Conservation (phyloP, 495 filamentous ascomycete species). For the Trichocladium uniseriatum region DNA sequence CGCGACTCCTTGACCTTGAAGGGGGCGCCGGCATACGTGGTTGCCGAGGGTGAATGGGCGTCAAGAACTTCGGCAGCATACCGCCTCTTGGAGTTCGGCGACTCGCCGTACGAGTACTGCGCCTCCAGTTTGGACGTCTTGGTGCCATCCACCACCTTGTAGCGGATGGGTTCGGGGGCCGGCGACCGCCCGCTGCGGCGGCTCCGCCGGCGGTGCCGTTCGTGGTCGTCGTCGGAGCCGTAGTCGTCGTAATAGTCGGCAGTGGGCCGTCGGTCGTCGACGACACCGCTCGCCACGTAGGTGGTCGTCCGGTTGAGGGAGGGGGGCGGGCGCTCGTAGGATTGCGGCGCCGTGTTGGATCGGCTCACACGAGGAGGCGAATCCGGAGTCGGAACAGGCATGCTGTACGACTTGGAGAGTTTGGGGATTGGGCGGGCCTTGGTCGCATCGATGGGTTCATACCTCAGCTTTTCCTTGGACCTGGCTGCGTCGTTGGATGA, state of each 20-base stretch:
- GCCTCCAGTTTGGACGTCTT: slow-evolving; percentile 20
- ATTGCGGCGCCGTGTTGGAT: slow-evolving; percentile 20
- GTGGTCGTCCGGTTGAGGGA: slow-evolving; percentile 16
- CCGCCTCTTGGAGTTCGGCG: slow-evolving; percentile 15
- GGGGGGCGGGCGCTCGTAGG: slow-evolving; percentile 6
- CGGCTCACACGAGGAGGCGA: slow-evolving; percentile 26
- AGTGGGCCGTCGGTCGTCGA: not conserved
- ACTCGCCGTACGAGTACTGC: slow-evolving; percentile 16
- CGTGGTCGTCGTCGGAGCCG: slow-evolving; percentile 26
- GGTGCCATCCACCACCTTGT: slow-evolving; percentile 20
- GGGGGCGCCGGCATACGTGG: slow-evolving; percentile 4
- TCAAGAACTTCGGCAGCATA: slow-evolving; percentile 8
- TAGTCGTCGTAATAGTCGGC: slow-evolving; percentile 11
- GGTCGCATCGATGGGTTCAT: slow-evolving; percentile 22
- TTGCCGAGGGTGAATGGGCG: slow-evolving; percentile 1
- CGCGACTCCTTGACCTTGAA: slow-evolving; percentile 21
- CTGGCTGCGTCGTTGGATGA: slow-evolving; percentile 34
- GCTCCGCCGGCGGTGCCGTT: slow-evolving; percentile 14
- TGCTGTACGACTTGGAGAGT: slow-evolving; percentile 25
- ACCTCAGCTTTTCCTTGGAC: slow-evolving; percentile 27
- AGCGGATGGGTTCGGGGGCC: slow-evolving; percentile 7
- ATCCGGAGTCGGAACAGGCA: slow-evolving; percentile 5
- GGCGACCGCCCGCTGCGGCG: slow-evolving; percentile 15
- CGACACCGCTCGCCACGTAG: slow-evolving; percentile 11
- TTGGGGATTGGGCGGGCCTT: slow-evolving; percentile 21